These are phyloP conservation scores for Starmerella etchellsii DNA, from an alignment of 805 yeast species.

Conservation along the genomic window DNA sequence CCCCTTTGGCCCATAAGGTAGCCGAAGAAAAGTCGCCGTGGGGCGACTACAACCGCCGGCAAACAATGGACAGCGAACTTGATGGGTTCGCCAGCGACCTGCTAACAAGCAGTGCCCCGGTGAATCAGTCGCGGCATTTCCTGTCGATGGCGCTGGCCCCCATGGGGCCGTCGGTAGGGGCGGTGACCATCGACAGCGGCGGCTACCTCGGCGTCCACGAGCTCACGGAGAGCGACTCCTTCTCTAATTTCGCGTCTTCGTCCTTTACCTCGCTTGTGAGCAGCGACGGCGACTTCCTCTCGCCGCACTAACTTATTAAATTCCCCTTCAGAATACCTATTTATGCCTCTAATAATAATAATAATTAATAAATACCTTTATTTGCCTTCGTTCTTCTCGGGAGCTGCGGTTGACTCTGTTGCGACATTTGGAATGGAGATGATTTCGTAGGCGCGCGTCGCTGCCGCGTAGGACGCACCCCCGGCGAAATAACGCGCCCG, in stretches of 20 bases:
- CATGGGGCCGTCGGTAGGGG: conserved; percentile 15
- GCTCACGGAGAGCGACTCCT: conserved; percentile 7
- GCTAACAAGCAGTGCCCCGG: conserved; percentile 15
- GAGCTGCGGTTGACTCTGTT: neutral
- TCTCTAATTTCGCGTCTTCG: neutral
- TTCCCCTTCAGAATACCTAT: too few species aligned
- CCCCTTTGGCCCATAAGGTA: neutral
- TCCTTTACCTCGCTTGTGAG: neutral
- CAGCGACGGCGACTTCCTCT: conserved; percentile 12
- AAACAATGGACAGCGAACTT: conserved; percentile 13
- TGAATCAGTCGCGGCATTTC: conserved; percentile 24
- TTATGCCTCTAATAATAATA: too few species aligned
- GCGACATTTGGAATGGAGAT: conserved; percentile 9
- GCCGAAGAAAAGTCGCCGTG: conserved; percentile 11
- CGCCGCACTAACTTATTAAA: conserved; percentile 8
- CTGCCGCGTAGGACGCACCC: conserved; percentile 10
- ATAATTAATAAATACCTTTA: too few species aligned
- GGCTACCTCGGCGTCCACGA: conserved; percentile 28
- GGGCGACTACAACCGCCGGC: conserved; percentile 24
- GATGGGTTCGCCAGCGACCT: conserved; percentile 19
- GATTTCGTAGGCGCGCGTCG: conserved; percentile 15
- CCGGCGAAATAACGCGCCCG: conserved; percentile 27
- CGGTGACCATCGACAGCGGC: conserved; percentile 24
- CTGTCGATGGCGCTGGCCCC: conserved; percentile 18
- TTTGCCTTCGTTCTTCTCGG: too few species aligned